Evolutionary conservation across 495 filamentous ascomycete species (phyloP).

Genomic region (Margaritispora aquatica): DNA sequence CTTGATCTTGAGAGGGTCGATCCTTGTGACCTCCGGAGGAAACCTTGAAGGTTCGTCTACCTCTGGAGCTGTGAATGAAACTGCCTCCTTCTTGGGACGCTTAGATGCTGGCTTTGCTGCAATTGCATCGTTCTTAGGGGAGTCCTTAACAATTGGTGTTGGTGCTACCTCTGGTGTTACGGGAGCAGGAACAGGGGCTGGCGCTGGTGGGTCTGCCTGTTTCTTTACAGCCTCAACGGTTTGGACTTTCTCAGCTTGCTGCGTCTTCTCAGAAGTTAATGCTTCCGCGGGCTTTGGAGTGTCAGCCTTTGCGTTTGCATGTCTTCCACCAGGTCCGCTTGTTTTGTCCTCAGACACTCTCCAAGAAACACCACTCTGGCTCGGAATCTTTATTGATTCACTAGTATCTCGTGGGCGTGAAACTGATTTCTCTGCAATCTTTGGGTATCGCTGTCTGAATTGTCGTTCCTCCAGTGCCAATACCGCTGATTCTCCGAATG

Average conservation of each 20-base stretch:
- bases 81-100: neutral
- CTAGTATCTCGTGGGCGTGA: constrained; percentile 47
- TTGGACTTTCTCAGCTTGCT: constrained; percentile 30
- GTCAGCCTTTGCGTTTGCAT: constrained; percentile 20
- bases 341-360: constrained; percentile 57
- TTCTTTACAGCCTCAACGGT: constrained; percentile 27
- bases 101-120: too few relatives aligned
- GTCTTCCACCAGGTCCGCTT: constrained; percentile 15
- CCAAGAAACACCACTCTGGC: constrained; percentile 80
- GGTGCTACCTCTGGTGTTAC: constrained; percentile 22
- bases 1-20: constrained; percentile 67
- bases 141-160: constrained; percentile 13
- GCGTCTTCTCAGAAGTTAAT: constrained; percentile 18
- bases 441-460: constrained; percentile 84
- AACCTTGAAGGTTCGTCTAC: constrained; percentile 54
- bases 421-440: constrained; percentile 36
- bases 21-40: constrained; percentile 50
- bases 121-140: neutral
- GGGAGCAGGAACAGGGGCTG: constrained; percentile 16
- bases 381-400: constrained; percentile 74
- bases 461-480: constrained; percentile 97
- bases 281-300: constrained; percentile 26
- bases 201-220: constrained; percentile 7
- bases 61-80: constrained; percentile 36
- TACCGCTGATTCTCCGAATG: constrained; percentile 89